phyloP scores from a whole-genome alignment of 306 rosid species.

The Glycine soja region DNA sequence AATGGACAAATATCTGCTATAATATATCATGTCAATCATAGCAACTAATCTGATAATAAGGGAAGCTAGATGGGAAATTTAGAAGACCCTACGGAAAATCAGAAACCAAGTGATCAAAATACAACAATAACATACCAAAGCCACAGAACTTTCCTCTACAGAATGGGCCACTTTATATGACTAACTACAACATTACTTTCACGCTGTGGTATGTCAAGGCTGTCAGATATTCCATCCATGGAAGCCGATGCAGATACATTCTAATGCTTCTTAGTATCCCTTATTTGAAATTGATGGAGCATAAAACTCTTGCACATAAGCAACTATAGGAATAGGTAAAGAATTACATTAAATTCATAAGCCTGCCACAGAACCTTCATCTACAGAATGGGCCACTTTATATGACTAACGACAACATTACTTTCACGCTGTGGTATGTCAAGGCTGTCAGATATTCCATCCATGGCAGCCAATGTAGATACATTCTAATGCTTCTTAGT shows the following conservation, averaged over 20 bases:
- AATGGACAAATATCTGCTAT: not conserved
- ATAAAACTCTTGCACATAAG: constrained; percentile 39
- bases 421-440: constrained; percentile 39
- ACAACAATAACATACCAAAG: not conserved
- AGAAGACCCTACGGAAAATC: constrained; percentile 3
- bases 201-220: constrained; percentile 39
- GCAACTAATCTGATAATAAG: not conserved
- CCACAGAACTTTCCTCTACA: constrained; percentile 26
- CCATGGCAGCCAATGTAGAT: constrained; percentile 39
- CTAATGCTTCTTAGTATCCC: constrained; percentile 29
- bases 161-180: constrained; percentile 27
- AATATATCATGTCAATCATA: not conserved
- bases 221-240: constrained; percentile 38
- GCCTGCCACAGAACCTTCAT: constrained; percentile 23
- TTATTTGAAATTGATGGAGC: constrained; percentile 45
- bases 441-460: constrained; percentile 35
- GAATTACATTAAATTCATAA: no score
- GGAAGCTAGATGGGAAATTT: not conserved
- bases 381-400: constrained; percentile 30
- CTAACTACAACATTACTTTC: constrained; percentile 38
- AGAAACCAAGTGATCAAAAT: not conserved
- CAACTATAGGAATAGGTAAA: no score
- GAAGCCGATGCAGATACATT: constrained; percentile 43
- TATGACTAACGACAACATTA: constrained; percentile 38
- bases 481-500: constrained; percentile 38